Evolutionary conservation across 2,329 filamentous ascomycete species (phyloP).

Genomic region (Colletotrichum endophyticum): DNA sequence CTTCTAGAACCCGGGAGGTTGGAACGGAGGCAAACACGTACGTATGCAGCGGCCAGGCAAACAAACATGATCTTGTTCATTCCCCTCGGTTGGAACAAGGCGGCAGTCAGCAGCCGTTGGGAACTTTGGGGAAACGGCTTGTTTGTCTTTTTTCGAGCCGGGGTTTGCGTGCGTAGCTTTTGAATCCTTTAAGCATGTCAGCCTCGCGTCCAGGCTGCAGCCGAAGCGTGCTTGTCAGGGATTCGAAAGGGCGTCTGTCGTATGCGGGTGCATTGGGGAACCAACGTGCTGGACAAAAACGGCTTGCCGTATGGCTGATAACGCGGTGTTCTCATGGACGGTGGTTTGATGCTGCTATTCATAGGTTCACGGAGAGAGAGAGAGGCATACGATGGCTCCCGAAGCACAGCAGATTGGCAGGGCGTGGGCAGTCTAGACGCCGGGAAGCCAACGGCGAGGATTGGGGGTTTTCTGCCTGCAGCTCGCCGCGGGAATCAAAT

Average conservation of each 20-base stretch:
- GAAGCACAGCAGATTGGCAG: neutral
- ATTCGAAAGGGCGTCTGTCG: neutral
- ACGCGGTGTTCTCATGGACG: neutral
- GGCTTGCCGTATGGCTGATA: neutral
- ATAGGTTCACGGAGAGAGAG: neutral
- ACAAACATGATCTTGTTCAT: neutral
- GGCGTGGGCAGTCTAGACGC: neutral
- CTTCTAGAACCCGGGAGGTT: neutral
- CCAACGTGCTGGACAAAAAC: neutral
- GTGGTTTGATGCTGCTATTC: neutral
- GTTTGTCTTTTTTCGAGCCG: rapidly evolving
- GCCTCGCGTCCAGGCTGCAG: neutral
- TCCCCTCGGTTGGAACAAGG: neutral
- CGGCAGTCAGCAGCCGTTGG: neutral
- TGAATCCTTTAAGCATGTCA: neutral
- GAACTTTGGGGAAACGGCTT: neutral
- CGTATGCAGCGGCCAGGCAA: neutral
- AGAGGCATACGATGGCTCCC: neutral
- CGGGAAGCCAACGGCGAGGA: neutral
- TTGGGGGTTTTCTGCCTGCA: neutral
- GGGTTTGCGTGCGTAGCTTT: neutral
- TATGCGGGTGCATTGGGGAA: neutral
- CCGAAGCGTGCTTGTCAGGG: neutral
- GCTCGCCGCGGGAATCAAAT: neutral
- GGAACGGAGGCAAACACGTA: neutral